Base-by-base conservation (phyloP, 495 filamentous ascomycete genomes). In the Rhypophila decipiens region DNA sequence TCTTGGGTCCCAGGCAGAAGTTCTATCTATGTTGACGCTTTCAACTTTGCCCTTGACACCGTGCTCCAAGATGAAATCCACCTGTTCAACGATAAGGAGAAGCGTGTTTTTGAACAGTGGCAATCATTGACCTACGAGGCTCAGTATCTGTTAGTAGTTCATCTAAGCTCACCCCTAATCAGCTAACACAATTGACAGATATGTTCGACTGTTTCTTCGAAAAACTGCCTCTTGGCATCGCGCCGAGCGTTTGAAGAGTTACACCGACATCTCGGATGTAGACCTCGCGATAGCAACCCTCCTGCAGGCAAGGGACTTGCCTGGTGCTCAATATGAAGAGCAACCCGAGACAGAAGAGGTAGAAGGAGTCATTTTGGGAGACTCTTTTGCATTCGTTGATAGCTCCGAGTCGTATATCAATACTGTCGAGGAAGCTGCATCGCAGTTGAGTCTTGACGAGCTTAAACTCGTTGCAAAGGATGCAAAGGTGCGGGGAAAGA, bases 161-260 rank as follows among this genome's bases (percentile, higher is more conserved):
- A 1, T n/a, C 3, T 9, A 15, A 2, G 11, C 5, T 20, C 44
- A 41, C 18, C 40, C 34, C 4, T 17, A 37, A 11, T 8, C 7
- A 17, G 42, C 31, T 42, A 23, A 23, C 27, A 33, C 21, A 4
- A 23, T 36, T 42, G 31, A n/a, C 50, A 74, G 72, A 36, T 98
- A 96, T 70, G 90, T 96, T 11, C 84, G 93, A 11, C 68, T 98
- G 5, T 98, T 98, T 56, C 76, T 98, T 5, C 86, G 93, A 39
- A 98, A 98, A 63, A 93, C 88, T 1, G 82, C 87, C n/a, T 80
- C 83, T 2, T 98, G 93, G 93, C 90, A 96, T 69, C 87, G 93
- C 24, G 78, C 90, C 50, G 75, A 77, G 50, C 77, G 80, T 19
- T 60, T 98, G 19, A 77, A 79, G 0, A 94, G 95, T 57, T 79